Evolutionary conservation across 2,329 filamentous ascomycete species (phyloP).

Genomic region (Aspergillus versicolor): DNA sequence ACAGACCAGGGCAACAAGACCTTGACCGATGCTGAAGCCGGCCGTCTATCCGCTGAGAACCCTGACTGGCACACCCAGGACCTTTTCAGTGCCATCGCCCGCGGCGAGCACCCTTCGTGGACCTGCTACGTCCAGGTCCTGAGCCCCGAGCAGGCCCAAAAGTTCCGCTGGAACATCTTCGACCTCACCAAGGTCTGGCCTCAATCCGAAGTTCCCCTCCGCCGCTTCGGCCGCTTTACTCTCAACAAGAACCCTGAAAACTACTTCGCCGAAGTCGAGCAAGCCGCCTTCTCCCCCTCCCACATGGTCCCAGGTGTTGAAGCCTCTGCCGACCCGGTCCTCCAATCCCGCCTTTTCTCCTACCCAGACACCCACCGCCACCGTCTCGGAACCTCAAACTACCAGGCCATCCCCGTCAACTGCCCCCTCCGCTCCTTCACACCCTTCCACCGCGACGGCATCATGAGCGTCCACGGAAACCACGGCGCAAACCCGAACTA

Average conservation of each 20-base stretch:
- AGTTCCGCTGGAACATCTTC: constrained; percentile 63
- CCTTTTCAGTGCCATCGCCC: constrained; percentile 62
- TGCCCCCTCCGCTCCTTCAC: constrained; percentile 53
- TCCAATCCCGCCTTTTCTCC: constrained; percentile 69
- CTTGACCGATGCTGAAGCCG: constrained; percentile 59
- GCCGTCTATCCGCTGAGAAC: constrained; percentile 54
- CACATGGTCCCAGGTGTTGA: constrained; percentile 68
- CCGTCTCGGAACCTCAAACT: constrained; percentile 60
- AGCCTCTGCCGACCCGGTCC: constrained; percentile 67
- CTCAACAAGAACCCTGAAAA: constrained; percentile 66
- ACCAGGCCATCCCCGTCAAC: constrained; percentile 65
- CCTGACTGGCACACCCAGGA: constrained; percentile 65
- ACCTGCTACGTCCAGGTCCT: constrained; percentile 64
- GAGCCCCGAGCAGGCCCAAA: constrained; percentile 61
- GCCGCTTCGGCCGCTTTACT: constrained; percentile 61
- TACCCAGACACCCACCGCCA: constrained; percentile 68
- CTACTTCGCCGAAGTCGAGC: constrained; percentile 71
- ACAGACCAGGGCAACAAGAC: constrained; percentile 63
- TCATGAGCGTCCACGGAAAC: constrained; percentile 67
- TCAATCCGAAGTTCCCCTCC: constrained; percentile 60
- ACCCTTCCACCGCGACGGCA: constrained; percentile 71
- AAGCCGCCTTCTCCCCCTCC: constrained; percentile 67
- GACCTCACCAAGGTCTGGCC: constrained; percentile 72
- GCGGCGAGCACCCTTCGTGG: constrained; percentile 63
- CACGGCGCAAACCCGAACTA: constrained; percentile 61